phyloP scores from a whole-genome alignment of 129 eudicot genomes.

The Ambrosia trifida region DNA sequence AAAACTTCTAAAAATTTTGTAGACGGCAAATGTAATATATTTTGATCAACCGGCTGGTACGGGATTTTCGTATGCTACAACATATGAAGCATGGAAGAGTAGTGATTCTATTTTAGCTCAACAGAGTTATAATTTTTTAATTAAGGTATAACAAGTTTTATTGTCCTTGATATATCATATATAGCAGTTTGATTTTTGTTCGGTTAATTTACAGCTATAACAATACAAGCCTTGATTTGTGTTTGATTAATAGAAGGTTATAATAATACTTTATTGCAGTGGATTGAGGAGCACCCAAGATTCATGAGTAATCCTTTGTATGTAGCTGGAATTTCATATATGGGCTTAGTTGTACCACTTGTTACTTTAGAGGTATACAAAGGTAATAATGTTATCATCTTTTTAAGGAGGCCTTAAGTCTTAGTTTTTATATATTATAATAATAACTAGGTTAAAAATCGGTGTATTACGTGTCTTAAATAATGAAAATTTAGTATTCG shows the following conservation, averaged over 20 bases:
- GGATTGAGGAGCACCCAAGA: slow-evolving; percentile 19
- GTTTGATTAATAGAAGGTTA: no score
- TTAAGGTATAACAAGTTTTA: slow-evolving; percentile 24
- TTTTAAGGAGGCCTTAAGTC: no score
- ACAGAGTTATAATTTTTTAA: slow-evolving; percentile 27
- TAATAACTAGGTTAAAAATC: no score
- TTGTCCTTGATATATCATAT: no score
- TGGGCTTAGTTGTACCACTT: slow-evolving; percentile 21
- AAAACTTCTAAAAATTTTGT: background rate
- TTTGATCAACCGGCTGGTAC: slow-evolving; percentile 32
- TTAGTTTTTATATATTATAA: no score
- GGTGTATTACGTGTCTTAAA: no score
- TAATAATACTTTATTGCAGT: slow-evolving; percentile 2
- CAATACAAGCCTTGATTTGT: no score
- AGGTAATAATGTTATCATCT: slow-evolving; percentile 11
- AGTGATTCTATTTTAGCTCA: slow-evolving; percentile 31
- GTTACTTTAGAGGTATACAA: slow-evolving; percentile 18
- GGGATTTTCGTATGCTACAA: slow-evolving; percentile 36
- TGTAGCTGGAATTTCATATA: slow-evolving; percentile 21
- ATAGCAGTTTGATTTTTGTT: no score
- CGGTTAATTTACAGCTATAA: no score
- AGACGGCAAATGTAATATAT: slow-evolving; percentile 36
- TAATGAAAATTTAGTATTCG: no score
- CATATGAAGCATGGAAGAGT: slow-evolving; percentile 7
- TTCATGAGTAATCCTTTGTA: slow-evolving; percentile 24